A percentile compares a stretch with the other conserved stretches of the same genome.
Evolutionary conservation across 768 basidiomycete species (phyloP).

Genomic region (Russula ochroleuca): DNA sequence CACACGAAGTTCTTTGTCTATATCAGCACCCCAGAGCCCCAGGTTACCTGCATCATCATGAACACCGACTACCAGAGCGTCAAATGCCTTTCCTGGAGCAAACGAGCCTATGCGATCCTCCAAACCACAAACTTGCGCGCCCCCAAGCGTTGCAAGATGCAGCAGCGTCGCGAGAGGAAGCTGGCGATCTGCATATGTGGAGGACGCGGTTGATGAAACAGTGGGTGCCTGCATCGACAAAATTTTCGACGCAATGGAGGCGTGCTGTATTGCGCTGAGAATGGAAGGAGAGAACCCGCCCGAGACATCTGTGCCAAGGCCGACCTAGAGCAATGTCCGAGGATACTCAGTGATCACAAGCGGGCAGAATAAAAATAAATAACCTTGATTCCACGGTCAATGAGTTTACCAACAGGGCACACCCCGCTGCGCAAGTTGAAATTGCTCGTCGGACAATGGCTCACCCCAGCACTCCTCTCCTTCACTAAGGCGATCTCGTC

Average conservation of each 20-base stretch:
- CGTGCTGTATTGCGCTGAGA: slow-evolving; percentile 65
- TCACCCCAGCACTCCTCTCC: slow-evolving; percentile 63
- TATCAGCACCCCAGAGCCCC: slow-evolving; percentile 50
- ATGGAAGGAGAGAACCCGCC: slow-evolving; percentile 86
- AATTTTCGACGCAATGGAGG: slow-evolving; percentile 78
- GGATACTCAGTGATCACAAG: not conserved
- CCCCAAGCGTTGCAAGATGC: slow-evolving; percentile 89
- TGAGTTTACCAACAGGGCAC: slow-evolving; percentile 69
- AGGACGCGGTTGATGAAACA: not conserved
- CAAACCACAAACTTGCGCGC: slow-evolving; percentile 77
- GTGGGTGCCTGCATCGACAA: slow-evolving; percentile 46
- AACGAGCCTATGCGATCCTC: slow-evolving; percentile 72
- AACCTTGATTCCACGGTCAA: slow-evolving; percentile 83
- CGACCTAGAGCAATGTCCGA: slow-evolving; percentile 53
- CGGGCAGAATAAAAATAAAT: not conserved
- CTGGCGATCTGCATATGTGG: slow-evolving; percentile 51
- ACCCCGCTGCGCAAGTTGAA: slow-evolving; percentile 86
- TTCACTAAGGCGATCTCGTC: slow-evolving; percentile 72
- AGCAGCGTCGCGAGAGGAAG: slow-evolving; percentile 72
- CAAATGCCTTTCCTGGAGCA: slow-evolving; percentile 78
- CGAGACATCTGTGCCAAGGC: slow-evolving; percentile 90
- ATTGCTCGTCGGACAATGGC: slow-evolving; percentile 94
- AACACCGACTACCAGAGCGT: slow-evolving; percentile 74
- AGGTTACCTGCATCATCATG: slow-evolving; percentile 50
- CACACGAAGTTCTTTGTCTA: slow-evolving; percentile 31